Evolutionary conservation across 2,329 filamentous ascomycete species (phyloP).

Genomic region (Aspergillus aculeatus): DNA sequence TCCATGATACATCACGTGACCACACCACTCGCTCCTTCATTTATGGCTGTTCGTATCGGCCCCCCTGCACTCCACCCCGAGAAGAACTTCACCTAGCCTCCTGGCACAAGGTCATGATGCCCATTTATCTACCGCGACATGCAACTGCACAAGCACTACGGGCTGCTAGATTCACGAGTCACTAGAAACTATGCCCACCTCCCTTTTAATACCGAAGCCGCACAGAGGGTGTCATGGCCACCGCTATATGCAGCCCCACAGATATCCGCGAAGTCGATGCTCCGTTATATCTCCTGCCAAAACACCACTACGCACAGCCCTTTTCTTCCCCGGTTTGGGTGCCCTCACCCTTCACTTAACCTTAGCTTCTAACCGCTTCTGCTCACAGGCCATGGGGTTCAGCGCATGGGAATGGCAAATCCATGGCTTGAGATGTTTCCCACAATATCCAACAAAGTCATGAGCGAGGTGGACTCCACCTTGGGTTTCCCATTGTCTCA

Average conservation of each 20-base stretch:
- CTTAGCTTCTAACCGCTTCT: constrained; percentile 13
- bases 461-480: constrained; percentile 80
- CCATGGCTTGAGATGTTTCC: constrained; percentile 89
- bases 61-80: background rate
- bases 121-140: background rate
- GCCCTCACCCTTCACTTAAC: background rate
- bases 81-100: background rate
- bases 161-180: background rate
- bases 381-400: constrained; percentile 74
- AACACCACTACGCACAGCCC: constrained; percentile 40
- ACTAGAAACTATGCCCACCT: constrained; percentile 23
- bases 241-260: background rate
- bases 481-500: constrained; percentile 72
- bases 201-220: constrained; percentile 1
- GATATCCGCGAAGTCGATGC: constrained; percentile 4
- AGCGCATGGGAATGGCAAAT: constrained; percentile 81
- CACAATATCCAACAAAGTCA: constrained; percentile 67
- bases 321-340: constrained; percentile 48
- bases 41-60: too few relatives aligned
- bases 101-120: background rate
- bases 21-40: too few relatives aligned
- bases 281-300: constrained; percentile 3
- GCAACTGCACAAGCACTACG: background rate
- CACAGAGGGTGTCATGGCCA: constrained; percentile 1
- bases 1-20: too few relatives aligned